Evolutionary conservation across 2,329 filamentous ascomycete species (phyloP), one percentile per base, ranked within the genome.

Genomic region (Xylaria sp.): DNA sequence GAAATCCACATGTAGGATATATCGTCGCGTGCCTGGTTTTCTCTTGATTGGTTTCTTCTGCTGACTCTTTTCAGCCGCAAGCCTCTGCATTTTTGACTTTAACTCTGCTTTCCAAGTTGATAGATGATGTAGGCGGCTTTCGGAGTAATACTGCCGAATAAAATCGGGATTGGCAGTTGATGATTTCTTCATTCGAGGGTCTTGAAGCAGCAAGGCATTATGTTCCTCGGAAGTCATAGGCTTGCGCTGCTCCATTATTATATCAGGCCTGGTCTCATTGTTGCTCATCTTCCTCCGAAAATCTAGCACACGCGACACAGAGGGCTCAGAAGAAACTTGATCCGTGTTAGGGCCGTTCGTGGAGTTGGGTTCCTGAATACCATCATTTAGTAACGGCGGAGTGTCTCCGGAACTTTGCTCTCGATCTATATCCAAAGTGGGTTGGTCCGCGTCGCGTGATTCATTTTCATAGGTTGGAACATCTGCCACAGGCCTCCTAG

Each of bases 91-190:
- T 74, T 92, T 90, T 0, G 93, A 90, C 79, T 98, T 99, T 3
- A 99, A 82, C 68, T 97, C 93, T 1, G 95, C 92, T 83, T 98
- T 99, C 97, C 96, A 98, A 0, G 93, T 93, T 0, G 95, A 98
- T 0, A 99, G 83, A 77, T 99, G 96, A 79, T 99, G 97, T 21
- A 99, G 85, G 27, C 96, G 91, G 69, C 95, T 98, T 80, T 98
- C 94, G 4, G 93, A 92, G 77, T 98, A 99, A 77, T 93, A 99
- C 69, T 98, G 94, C 71, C 95, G 92, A 1, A 99, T 84, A 69
- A 99, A 99, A 42, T 96, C 90, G 0, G 97, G 96, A 72, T 99
- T 97, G 8, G 94, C 92, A 1, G 94, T 94, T 1, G 94, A 97
- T 0, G 94, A 94, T 76, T 97, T 96, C 67, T 93, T 89, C 74